A percentile compares a stretch with the other conserved stretches of the same genome.
These are phyloP conservation scores for Arthrobotrys sphaeroides DNA, from an alignment of 2,329 filamentous ascomycete genomes.

Conservation along the genomic window DNA sequence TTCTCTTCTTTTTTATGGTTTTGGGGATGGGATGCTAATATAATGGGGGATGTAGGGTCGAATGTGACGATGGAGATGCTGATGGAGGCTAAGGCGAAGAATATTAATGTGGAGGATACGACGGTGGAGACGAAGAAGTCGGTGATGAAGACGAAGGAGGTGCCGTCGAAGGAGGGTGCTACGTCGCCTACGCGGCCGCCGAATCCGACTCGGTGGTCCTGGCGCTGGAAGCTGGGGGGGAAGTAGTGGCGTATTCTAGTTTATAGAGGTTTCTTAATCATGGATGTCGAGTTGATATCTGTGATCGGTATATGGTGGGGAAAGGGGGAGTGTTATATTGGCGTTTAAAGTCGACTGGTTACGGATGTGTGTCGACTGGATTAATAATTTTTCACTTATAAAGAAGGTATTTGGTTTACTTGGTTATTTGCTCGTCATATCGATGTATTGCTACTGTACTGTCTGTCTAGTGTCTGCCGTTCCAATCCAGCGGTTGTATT, in stretches of 20 bases:
- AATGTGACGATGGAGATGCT: slow-evolving; percentile 73
- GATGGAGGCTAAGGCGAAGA: slow-evolving; percentile 59
- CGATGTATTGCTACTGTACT: too few relatives aligned
- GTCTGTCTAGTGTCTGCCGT: too few relatives aligned
- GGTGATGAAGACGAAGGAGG: neutral
- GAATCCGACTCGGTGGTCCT: slow-evolving; percentile 40
- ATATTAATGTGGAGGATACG: slow-evolving; percentile 8
- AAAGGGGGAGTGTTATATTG: slow-evolving; percentile 7
- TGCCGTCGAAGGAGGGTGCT: neutral
- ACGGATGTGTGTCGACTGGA: too few relatives aligned
- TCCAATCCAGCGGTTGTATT: slow-evolving; percentile 1
- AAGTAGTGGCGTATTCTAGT: neutral
- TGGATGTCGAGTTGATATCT: neutral
- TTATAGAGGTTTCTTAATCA: slow-evolving; percentile 13
- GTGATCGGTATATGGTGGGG: neutral
- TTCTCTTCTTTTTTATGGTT: neutral
- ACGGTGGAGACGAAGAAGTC: neutral
- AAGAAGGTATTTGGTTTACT: too few relatives aligned
- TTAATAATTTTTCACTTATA: too few relatives aligned
- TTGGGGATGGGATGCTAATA: slow-evolving; percentile 29
- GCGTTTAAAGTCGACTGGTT: slow-evolving; percentile 20
- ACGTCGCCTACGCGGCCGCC: slow-evolving; percentile 28
- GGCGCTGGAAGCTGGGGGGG: slow-evolving; percentile 32
- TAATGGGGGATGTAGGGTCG: slow-evolving; percentile 64
- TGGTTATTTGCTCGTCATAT: too few relatives aligned